Conservation (phyloP, 1,284 basidiomycete species). For the Puccinia triticina region DNA sequence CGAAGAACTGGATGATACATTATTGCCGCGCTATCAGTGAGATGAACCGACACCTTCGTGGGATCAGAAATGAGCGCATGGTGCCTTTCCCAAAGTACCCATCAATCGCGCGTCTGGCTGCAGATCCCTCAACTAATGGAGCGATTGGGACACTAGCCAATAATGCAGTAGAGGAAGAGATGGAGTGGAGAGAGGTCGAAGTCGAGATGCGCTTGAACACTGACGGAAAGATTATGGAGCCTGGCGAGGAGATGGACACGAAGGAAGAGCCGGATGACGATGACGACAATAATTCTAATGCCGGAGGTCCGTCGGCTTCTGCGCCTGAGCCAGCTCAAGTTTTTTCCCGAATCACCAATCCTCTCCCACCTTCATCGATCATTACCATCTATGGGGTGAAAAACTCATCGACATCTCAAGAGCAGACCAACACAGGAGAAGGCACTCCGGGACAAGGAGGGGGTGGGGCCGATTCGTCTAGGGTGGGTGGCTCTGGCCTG, state of each 20-base stretch:
- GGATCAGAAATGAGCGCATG: constrained; percentile 38
- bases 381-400: constrained; percentile 43
- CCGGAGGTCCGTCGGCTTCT: neutral
- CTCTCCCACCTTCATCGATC: constrained; percentile 42
- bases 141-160: constrained; percentile 58
- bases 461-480: neutral
- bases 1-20: constrained; percentile 85
- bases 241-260: constrained; percentile 43
- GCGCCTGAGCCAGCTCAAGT: constrained; percentile 29
- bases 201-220: constrained; percentile 49
- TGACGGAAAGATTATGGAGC: constrained; percentile 45
- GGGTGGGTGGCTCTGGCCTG: constrained; percentile 50
- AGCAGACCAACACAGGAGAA: constrained; percentile 2
- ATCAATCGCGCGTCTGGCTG: constrained; percentile 7
- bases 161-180: constrained; percentile 67
- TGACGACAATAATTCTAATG: constrained; percentile 29
- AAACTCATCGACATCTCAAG: constrained; percentile 24
- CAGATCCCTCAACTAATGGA: neutral
- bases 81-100: constrained; percentile 29
- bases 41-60: constrained; percentile 49
- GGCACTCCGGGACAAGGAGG: neutral
- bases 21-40: constrained; percentile 63
- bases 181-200: constrained; percentile 52
- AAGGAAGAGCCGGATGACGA: constrained; percentile 35
- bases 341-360: constrained; percentile 40